Base-by-base conservation (phyloP, 495 filamentous ascomycete genomes). In the Xylaria flabelliformis region DNA sequence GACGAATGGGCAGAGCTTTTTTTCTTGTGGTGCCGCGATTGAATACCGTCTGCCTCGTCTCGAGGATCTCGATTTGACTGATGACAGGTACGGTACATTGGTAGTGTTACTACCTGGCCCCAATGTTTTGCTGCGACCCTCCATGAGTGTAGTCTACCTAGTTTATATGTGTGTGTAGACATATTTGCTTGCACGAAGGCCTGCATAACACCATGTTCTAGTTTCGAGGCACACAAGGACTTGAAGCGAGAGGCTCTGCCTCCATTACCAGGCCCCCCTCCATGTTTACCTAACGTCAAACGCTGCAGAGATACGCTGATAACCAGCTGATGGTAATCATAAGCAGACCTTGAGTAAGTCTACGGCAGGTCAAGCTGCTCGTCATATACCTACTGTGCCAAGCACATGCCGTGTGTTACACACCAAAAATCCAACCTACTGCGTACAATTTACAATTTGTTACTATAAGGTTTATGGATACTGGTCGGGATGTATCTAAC, bases 171-270 rank as follows among this genome's bases (percentile, higher is more conserved):
- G 7, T n/a, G 39, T 63, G 26, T 12, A 63, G n/a, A 17, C 5
- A 15, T 24, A 51, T 24, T 10, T 66, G 17, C 46, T 50, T 51
- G 64, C 34, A 15, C 62, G 29, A 48, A 41, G 62, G 62, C 42
- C 24, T 64, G 41, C 41, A 64, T 64, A 26, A 21, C 63, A 29
- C 63, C 24, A 50, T 66, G 29, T 51, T 46, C 63, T 44, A 66
- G 63, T 59, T 34, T 66, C 63, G 63, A 66, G 44, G 56, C 32
- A 62, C 58, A 61, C 29, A n/a, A 29, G 46, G 55, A 63, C 13
- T 50, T 44, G 53, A 70, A 34, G 56, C 56, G 67, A 63, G 67
- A 62, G 67, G 67, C 67, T 70, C 67, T 70, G 55, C 56, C 55
- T 63, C 67, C 67, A 70, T 32, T 62, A 24, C 44, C 2, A 51